A percentile compares a stretch with the other conserved stretches of the same genome.
phyloP scores from a whole-genome alignment of 2,329 filamentous ascomycete species.

The Colletotrichum horii region DNA sequence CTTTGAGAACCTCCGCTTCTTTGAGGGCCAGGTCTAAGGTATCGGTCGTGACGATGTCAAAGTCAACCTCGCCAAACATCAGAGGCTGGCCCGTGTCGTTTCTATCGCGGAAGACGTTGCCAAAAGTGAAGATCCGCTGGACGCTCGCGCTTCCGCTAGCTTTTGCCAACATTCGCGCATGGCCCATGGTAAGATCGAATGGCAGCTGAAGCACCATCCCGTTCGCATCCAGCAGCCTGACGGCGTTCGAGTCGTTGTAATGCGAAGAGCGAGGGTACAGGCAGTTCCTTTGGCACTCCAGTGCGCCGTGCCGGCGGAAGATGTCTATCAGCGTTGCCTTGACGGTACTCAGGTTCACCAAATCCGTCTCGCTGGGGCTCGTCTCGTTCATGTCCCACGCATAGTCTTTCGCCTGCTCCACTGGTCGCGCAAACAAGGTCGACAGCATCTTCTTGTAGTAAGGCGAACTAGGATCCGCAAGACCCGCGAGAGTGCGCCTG shows the following conservation, averaged over 20 bases:
- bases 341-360: constrained; percentile 75
- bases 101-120: constrained; percentile 83
- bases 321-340: constrained; percentile 77
- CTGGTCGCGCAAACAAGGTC: constrained; percentile 79
- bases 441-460: constrained; percentile 90
- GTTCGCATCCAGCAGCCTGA: constrained; percentile 80
- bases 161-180: constrained; percentile 83
- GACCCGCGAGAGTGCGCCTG: constrained; percentile 77
- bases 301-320: constrained; percentile 87
- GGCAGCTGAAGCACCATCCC: constrained; percentile 94
- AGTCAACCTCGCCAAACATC: constrained; percentile 89
- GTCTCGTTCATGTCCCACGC: constrained; percentile 74
- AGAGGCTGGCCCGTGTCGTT: constrained; percentile 80
- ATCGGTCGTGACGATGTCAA: constrained; percentile 89
- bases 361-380: constrained; percentile 59
- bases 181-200: constrained; percentile 88
- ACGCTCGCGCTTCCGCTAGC: constrained; percentile 64
- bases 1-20: constrained; percentile 93
- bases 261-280: constrained; percentile 84
- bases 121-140: constrained; percentile 85
- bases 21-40: constrained; percentile 84
- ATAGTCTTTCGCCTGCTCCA: constrained; percentile 81
- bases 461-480: constrained; percentile 82
- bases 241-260: constrained; percentile 72
- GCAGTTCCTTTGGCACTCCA: constrained; percentile 76